Percentiles rank a stretch among this genome's conserved stretches.
Conservation (phyloP, 495 filamentous ascomycete genomes). For the Penicillium goetzii region DNA sequence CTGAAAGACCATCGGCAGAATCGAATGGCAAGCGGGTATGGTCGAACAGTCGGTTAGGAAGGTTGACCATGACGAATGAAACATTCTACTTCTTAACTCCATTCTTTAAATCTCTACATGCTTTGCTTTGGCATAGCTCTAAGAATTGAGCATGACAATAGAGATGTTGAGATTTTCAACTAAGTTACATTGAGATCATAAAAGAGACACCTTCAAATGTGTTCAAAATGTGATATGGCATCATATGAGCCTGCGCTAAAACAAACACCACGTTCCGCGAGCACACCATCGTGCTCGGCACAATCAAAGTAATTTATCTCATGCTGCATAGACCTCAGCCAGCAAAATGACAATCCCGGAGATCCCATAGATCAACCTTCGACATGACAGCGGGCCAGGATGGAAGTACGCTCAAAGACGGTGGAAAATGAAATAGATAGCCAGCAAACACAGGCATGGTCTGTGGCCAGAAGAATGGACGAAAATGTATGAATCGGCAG, state of each 20-base stretch:
- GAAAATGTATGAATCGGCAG: neutral
- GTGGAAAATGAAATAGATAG: slow-evolving; percentile 1
- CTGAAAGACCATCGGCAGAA: too few species aligned
- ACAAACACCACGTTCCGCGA: neutral
- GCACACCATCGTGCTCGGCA: neutral
- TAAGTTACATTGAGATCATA: neutral
- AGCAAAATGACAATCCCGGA: neutral
- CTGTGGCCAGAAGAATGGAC: neutral
- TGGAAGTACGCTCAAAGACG: neutral
- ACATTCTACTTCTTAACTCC: too few species aligned
- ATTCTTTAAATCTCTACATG: too few species aligned
- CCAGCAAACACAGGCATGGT: neutral
- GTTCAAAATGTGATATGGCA: neutral
- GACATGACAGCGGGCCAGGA: neutral
- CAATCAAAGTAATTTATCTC: neutral
- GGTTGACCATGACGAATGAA: too few species aligned
- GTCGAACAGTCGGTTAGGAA: too few species aligned
- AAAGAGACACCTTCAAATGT: neutral
- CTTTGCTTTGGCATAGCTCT: too few species aligned
- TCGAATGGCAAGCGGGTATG: too few species aligned
- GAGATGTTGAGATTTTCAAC: too few species aligned
- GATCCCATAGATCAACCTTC: neutral
- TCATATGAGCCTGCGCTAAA: neutral
- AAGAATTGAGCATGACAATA: too few species aligned
- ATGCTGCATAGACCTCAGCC: neutral